phyloP scores from a whole-genome alignment of 1,139 yeast species.

The Geotrichum fermentans region DNA sequence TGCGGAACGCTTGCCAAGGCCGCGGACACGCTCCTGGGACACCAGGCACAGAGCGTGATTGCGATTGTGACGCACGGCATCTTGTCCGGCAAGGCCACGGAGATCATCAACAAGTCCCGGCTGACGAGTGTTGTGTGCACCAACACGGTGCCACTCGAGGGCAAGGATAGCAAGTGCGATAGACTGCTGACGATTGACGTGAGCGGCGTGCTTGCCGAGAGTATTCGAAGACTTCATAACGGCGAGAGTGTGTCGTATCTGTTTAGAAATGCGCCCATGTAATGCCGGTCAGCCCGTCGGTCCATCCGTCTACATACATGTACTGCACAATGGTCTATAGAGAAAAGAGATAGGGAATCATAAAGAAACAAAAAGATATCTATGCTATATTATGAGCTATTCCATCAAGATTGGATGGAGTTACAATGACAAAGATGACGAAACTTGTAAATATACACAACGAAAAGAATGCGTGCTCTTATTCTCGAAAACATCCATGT shows the following conservation, averaged over 20 bases:
- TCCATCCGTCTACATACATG: too few relatives aligned
- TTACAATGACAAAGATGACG: too few relatives aligned
- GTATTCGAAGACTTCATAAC: slow-evolving; percentile 86
- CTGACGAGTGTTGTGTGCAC: slow-evolving; percentile 84
- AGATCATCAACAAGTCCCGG: slow-evolving; percentile 72
- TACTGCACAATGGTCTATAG: too few relatives aligned
- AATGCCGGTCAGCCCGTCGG: too few relatives aligned
- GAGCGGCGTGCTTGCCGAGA: slow-evolving; percentile 89
- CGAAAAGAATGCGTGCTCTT: too few relatives aligned
- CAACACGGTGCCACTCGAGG: slow-evolving; percentile 88
- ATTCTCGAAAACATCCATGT: too few relatives aligned
- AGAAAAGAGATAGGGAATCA: too few relatives aligned
- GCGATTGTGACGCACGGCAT: slow-evolving; percentile 97
- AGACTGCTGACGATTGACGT: slow-evolving; percentile 80
- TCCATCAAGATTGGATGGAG: too few relatives aligned
- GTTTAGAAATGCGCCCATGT: slow-evolving; percentile 55
- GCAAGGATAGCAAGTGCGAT: slow-evolving; percentile 63
- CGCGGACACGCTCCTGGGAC: slow-evolving; percentile 78
- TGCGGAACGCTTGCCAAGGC: slow-evolving; percentile 97
- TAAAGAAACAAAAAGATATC: too few relatives aligned
- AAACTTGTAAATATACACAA: too few relatives aligned
- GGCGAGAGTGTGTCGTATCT: slow-evolving; percentile 92
- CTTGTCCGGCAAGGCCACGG: slow-evolving; percentile 80
- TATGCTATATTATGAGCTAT: too few relatives aligned
- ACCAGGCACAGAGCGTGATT: slow-evolving; percentile 71